A percentile compares a stretch with the other conserved stretches of the same genome.
Evolutionary conservation across 495 filamentous ascomycete genomes (phyloP).

Genomic region (Aspergillus ellipticus): DNA sequence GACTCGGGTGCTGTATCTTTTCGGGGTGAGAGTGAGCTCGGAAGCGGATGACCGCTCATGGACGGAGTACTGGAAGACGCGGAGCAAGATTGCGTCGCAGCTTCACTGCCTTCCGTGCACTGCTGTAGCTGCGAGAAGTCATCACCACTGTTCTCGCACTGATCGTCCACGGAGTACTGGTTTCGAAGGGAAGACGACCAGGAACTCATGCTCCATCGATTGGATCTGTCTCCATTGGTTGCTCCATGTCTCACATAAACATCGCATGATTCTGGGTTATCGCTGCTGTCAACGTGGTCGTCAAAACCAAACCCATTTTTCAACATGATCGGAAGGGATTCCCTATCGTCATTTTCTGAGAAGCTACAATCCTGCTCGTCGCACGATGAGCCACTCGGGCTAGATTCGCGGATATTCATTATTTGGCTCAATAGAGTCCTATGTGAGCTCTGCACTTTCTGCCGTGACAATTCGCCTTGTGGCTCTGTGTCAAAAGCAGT

Average conservation of each 20-base stretch:
- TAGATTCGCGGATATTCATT: slow-evolving; percentile 49
- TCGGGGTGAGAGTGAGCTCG: slow-evolving; percentile 17
- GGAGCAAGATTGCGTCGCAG: slow-evolving; percentile 31
- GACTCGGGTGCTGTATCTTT: slow-evolving; percentile 12
- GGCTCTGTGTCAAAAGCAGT: slow-evolving; percentile 69
- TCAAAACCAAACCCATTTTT: slow-evolving; percentile 41
- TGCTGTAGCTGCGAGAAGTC: slow-evolving; percentile 22
- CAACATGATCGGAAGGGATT: slow-evolving; percentile 61
- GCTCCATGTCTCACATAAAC: slow-evolving; percentile 17
- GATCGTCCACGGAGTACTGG: slow-evolving; percentile 38
- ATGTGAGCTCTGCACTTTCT: slow-evolving; percentile 31
- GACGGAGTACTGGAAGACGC: slow-evolving; percentile 34
- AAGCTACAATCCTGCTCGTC: slow-evolving; percentile 51
- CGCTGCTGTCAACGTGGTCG: slow-evolving; percentile 26
- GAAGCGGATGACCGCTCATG: slow-evolving; percentile 17
- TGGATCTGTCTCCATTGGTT: slow-evolving; percentile 22
- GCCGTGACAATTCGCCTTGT: slow-evolving; percentile 53
- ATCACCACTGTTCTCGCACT: slow-evolving; percentile 33
- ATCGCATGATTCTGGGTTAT: slow-evolving; percentile 27
- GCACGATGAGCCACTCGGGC: slow-evolving; percentile 43
- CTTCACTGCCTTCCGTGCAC: slow-evolving; percentile 23
- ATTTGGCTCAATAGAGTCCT: slow-evolving; percentile 49
- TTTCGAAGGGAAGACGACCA: slow-evolving; percentile 50
- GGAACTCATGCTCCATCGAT: slow-evolving; percentile 51
- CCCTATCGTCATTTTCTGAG: slow-evolving; percentile 50